Evolutionary conservation across 1,139 yeast genomes (phyloP).

Genomic region (Saccharomyces hybrid): DNA sequence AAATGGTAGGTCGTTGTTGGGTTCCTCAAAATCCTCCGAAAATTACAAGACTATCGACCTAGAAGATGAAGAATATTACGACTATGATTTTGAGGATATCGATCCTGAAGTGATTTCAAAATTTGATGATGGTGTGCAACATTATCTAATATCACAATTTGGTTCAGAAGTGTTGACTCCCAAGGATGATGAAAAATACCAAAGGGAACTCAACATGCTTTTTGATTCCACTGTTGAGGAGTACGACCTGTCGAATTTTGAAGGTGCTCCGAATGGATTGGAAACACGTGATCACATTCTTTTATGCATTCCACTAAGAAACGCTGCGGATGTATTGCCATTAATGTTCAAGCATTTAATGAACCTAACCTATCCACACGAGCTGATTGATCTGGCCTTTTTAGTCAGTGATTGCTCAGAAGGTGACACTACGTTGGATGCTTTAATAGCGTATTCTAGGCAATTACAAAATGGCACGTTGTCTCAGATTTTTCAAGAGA

Average conservation of each 20-base stretch:
- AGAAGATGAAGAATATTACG: conserved; percentile 31
- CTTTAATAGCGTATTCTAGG: conserved; percentile 56
- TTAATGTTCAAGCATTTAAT: conserved; percentile 77
- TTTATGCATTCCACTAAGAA: conserved; percentile 69
- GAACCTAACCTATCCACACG: conserved; percentile 81
- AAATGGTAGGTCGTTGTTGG: not conserved
- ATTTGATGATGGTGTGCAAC: conserved; percentile 35
- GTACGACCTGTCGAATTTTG: conserved; percentile 54
- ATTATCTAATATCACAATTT: conserved; percentile 30
- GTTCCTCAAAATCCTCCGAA: conserved; percentile 2
- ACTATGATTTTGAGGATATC: conserved; percentile 31
- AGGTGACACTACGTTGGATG: conserved; percentile 63
- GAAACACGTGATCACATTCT: conserved; percentile 59
- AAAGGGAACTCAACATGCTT: conserved; percentile 23
- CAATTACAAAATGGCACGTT: conserved; percentile 67
- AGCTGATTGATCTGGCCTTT: conserved; percentile 74
- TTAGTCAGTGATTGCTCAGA: conserved; percentile 79
- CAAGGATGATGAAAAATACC: conserved; percentile 20
- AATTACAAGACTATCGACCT: conserved; percentile 14
- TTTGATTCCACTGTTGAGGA: conserved; percentile 42
- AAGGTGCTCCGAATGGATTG: conserved; percentile 49
- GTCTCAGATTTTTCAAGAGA: conserved; percentile 44
- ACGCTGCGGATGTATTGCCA: conserved; percentile 74
- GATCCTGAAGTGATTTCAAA: conserved; percentile 29
- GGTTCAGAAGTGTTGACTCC: conserved; percentile 27